Conservation (phyloP, 2,329 filamentous ascomycete species). For the Penicillium expansum region DNA sequence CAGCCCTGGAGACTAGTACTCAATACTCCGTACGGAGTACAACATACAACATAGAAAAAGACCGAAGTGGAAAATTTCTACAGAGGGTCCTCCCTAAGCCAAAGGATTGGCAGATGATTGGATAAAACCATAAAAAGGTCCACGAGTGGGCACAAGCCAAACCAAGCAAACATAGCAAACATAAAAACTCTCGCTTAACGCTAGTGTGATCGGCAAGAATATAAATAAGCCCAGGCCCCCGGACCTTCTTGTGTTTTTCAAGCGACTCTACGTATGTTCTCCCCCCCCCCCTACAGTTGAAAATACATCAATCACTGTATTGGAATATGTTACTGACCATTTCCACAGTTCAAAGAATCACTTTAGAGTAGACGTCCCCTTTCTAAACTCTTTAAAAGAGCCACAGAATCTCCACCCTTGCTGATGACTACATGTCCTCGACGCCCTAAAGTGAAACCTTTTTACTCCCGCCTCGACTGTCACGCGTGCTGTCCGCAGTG, state of each 20-base stretch:
- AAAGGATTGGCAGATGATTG: not conserved
- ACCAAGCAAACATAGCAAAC: constrained; percentile 13
- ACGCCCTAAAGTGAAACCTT: constrained; percentile 81
- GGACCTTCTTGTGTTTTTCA: constrained; percentile 34
- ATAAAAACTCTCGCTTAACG: constrained; percentile 26
- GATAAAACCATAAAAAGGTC: not conserved
- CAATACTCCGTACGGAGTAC: no score
- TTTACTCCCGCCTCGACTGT: constrained; percentile 49
- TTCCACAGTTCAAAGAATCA: constrained; percentile 69
- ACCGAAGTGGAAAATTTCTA: not conserved
- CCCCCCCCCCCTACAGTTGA: constrained; percentile 26
- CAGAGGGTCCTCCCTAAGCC: not conserved
- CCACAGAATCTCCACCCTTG: constrained; percentile 90
- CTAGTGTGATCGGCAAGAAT: constrained; percentile 20
- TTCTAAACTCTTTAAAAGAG: constrained; percentile 90
- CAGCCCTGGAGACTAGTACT: no score
- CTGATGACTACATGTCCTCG: constrained; percentile 88
- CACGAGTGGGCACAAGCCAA: not conserved
- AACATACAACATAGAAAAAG: no score
- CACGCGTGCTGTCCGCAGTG: constrained; percentile 34
- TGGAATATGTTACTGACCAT: constrained; percentile 22
- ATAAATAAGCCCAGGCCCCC: constrained; percentile 30
- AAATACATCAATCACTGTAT: constrained; percentile 11
- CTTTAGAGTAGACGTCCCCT: constrained; percentile 94
- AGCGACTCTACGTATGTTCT: constrained; percentile 46